phyloP scores from a whole-genome alignment of 176 grass and related monocot species.

The Oropetium thomaeum region DNA sequence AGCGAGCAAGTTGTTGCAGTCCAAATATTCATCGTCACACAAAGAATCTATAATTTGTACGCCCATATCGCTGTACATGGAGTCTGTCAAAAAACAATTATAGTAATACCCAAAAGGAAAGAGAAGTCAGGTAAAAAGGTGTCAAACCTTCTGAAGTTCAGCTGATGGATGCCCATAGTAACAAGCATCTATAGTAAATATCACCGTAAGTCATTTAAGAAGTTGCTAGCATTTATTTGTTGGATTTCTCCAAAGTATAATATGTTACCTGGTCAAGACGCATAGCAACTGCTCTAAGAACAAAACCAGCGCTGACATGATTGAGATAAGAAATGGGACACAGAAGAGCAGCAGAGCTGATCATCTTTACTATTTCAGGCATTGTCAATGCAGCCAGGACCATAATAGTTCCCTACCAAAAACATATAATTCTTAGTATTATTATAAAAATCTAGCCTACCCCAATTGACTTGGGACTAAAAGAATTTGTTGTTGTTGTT shows the following conservation, averaged over 20 bases:
- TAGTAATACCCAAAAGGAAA: conserved; percentile 2
- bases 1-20: conserved; percentile 75
- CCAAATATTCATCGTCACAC: conserved; percentile 70
- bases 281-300: conserved; percentile 69
- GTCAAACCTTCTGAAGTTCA: conserved; percentile 82
- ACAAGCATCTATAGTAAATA: conserved; percentile 69
- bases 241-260: conserved; percentile 23
- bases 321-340: conserved; percentile 97
- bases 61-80: conserved; percentile 49
- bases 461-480: too few relatives aligned
- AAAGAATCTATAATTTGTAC: conserved; percentile 75
- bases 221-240: conserved; percentile 26
- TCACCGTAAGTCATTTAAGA: conserved; percentile 25
- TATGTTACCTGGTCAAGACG: conserved; percentile 89
- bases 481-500: too few relatives aligned
- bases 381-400: conserved; percentile 80
- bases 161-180: conserved; percentile 75
- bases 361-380: conserved; percentile 67
- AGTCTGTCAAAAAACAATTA: conserved; percentile 33
- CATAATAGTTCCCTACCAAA: conserved; percentile 93
- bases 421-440: conserved; percentile 27
- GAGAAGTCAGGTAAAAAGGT: conserved; percentile 18
- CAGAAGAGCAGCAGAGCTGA: conserved; percentile 88
- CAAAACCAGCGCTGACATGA: conserved; percentile 80
- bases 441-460: background rate